Evolutionary conservation across 106 monocot genomes (phyloP).

Genomic region (Phalaenopsis equestris): DNA sequence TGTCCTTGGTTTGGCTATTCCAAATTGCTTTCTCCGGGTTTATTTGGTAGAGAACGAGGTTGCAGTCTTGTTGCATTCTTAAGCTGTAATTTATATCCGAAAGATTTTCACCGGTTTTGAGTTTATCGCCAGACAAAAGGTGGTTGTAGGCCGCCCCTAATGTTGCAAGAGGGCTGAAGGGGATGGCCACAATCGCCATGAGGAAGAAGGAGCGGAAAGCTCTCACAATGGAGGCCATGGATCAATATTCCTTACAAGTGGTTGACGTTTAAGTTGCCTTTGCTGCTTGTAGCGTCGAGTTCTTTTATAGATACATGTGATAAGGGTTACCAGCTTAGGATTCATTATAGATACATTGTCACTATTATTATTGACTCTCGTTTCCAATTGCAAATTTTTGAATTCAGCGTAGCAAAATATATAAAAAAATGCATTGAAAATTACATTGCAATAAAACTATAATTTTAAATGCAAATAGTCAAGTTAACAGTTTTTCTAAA

Average conservation of each 20-base stretch:
- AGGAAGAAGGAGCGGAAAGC: neutral
- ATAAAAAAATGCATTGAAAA: too few species aligned
- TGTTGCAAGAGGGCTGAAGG: neutral
- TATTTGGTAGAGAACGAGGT: neutral
- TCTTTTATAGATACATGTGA: too few species aligned
- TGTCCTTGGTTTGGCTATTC: neutral
- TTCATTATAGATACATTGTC: too few species aligned
- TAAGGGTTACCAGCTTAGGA: too few species aligned
- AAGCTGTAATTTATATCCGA: neutral
- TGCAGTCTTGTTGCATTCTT: neutral
- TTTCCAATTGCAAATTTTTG: too few species aligned
- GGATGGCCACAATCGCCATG: neutral
- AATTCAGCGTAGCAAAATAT: too few species aligned
- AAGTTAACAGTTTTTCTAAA: too few species aligned
- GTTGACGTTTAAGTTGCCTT: too few species aligned
- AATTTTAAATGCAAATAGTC: too few species aligned
- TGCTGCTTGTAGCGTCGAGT: too few species aligned
- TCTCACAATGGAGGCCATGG: neutral
- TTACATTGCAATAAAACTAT: too few species aligned
- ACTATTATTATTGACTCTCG: too few species aligned
- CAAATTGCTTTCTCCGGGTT: neutral
- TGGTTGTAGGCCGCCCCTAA: neutral
- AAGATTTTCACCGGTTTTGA: neutral
- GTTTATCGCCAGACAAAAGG: neutral
- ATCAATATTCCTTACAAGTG: neutral